Base-by-base conservation (phyloP, 495 filamentous ascomycete genomes). In the Pyronema omphalodes region DNA sequence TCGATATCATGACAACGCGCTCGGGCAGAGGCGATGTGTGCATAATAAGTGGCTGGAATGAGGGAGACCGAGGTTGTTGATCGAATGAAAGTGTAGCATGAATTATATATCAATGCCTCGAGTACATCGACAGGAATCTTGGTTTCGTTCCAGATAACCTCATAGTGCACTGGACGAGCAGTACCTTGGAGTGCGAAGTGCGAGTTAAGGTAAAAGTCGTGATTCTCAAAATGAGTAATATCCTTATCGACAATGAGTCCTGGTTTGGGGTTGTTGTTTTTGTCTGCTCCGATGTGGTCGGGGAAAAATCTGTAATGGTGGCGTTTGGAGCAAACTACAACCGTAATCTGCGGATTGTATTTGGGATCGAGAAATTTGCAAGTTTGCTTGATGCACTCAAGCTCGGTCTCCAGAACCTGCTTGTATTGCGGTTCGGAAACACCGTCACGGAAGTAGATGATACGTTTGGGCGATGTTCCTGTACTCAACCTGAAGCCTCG, bases 291-390 rank as follows among this genome's bases (percentile, higher is more conserved):
- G 0, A 44, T 44, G 9, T 65, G 70, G 49, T 76, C 73, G 0
- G 91, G 88, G 70, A 94, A 95, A 64, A 93, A 88, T 23, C 91
- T 83, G 53, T 93, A 76, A 58, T 96, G 88, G 57, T 98, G 91
- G 9, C 91, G 83, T 74, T 98, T 96, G 37, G 83, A 84, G 9
- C 83, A 84, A 23, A 95, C 74, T 33, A 88, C 75, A n/a, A 93
- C 84, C 0, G 85, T 85, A 53, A 89, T 76, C 58, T 80, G 82
- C 3, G 76, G 74, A 15, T 74, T 52, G 23, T 61, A 6, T 44
- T 47, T 12, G 11, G 46, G 23, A 52, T 63, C 18, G 44, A 62
- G 8, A 7, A 41, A 44, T 67, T 62, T 59, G 66, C 67, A 65
- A 84, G 76, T 67, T 7, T 70, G 57, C 61, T 79, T 79, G 64